Conservation (phyloP, 2,329 filamentous ascomycete species). For the Daldinia sp. region DNA sequence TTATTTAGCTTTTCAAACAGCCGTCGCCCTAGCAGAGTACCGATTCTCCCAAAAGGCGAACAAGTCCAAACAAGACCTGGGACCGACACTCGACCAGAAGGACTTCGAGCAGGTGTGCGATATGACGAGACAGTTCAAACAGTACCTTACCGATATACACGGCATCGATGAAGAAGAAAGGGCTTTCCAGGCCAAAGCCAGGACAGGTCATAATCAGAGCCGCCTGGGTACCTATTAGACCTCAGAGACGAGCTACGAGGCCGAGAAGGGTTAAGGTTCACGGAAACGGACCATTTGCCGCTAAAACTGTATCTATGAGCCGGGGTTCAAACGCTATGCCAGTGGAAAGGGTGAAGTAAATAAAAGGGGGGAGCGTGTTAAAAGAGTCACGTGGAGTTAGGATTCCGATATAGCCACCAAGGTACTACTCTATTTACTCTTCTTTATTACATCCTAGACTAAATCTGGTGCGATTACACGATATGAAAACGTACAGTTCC, state of each 20-base stretch:
- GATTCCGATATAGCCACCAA: too few species aligned
- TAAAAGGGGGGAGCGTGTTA: too few species aligned
- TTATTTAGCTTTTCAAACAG: background rate
- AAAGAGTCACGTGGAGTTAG: too few species aligned
- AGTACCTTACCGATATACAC: background rate
- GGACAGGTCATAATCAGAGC: conserved; percentile 17
- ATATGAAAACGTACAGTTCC: too few species aligned
- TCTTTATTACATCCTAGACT: too few species aligned
- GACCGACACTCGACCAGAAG: conserved; percentile 16
- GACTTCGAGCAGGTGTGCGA: conserved; percentile 28
- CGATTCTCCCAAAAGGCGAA: background rate
- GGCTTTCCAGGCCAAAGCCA: background rate
- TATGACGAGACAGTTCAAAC: conserved; percentile 24
- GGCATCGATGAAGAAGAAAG: conserved; percentile 12
- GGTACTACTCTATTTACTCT: too few species aligned
- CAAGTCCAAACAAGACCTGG: conserved; percentile 10
- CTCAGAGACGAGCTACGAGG: too few species aligned
- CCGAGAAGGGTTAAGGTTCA: background rate
- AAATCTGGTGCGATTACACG: too few species aligned
- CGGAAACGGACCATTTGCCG: background rate
- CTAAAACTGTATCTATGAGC: background rate
- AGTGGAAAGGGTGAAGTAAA: background rate
- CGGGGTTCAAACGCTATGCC: too few species aligned
- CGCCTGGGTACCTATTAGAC: background rate
- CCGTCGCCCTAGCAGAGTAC: background rate